Conservation (phyloP, 306 rosid genomes). For the Chamaecrista fasciculata region DNA sequence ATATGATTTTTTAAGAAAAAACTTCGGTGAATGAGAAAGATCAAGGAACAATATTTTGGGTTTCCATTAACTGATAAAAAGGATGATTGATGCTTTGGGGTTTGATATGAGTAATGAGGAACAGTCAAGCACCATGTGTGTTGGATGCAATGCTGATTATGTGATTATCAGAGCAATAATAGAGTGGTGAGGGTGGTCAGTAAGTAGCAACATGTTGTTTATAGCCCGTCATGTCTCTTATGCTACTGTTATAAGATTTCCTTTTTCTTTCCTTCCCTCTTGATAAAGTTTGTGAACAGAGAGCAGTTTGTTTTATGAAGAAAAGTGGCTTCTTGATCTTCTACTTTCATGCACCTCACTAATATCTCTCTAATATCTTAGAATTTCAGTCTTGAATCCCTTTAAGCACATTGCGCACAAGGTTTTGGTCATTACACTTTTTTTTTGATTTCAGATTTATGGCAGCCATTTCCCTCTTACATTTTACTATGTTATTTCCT, state of each 20-base stretch:
- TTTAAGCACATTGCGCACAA: background rate
- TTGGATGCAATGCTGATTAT: background rate
- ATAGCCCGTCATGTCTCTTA: background rate
- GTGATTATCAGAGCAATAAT: background rate
- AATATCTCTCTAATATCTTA: background rate
- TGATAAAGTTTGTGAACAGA: background rate
- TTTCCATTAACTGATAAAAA: background rate
- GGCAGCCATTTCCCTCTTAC: background rate
- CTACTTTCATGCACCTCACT: background rate
- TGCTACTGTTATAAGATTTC: too few species aligned
- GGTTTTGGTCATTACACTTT: background rate
- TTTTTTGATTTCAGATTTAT: background rate
- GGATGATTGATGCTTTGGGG: background rate
- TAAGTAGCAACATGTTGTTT: background rate
- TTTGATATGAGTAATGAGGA: background rate
- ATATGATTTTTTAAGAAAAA: background rate
- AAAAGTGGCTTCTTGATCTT: background rate
- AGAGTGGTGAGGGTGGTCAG: background rate
- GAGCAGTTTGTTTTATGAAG: background rate
- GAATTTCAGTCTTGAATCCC: background rate
- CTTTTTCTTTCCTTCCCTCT: background rate
- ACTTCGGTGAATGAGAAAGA: too few species aligned
- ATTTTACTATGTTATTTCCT: background rate
- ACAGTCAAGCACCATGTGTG: background rate
- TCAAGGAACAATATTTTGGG: background rate